Base-by-base conservation (phyloP, 2,329 filamentous ascomycete species). In the Talaromyces sp. region DNA sequence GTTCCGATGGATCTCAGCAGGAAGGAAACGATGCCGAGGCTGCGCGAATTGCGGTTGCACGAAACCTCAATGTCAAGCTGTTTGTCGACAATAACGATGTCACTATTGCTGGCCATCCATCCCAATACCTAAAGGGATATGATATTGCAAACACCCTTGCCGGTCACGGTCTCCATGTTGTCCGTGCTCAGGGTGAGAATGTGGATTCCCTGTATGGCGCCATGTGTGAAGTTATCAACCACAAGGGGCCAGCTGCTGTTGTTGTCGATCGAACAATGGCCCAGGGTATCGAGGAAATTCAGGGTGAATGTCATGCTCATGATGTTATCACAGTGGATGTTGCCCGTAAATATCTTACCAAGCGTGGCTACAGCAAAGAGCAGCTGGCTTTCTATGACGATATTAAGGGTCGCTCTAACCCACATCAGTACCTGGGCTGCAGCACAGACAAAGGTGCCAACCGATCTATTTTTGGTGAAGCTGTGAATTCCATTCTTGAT, bases 11-110 rank as follows among this genome's bases (percentile, higher is more conserved):
- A 14, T 72, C 71, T n/a, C 71, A 75, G 53, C 71, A 74, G 52
- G 72, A 75, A 63, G 72, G 72, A 54, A 71, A 75, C 32, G 71
- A 75, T 32, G 71, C 70, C n/a, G 72, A 75, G 53, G 71, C 72
- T 8, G 72, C 72, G 1, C 65, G 72, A 2, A 61, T 75, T 52
- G 71, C 72, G 1, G 71, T 74, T 2, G 70, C 70, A 14, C 61
- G 66, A 14, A 64, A 68, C 32, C 60, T 75, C 27, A 74, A 73
- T 13, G 65, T 75, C 36, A 75, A 75, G 63, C 44, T 75, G 11
- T 66, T 75, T 48, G 57, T 75, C 43, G 72, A 75, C 46, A 72
- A 75, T 58, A 75, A 75, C 54, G 70, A 75, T 55, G 72, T 75
- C 24, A 75, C 72, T 0, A 75, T 75, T 52, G 71, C 72, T 2